Evolutionary conservation across 148 eudicot species (phyloP).

Genomic region (Polygonum maritimum): DNA sequence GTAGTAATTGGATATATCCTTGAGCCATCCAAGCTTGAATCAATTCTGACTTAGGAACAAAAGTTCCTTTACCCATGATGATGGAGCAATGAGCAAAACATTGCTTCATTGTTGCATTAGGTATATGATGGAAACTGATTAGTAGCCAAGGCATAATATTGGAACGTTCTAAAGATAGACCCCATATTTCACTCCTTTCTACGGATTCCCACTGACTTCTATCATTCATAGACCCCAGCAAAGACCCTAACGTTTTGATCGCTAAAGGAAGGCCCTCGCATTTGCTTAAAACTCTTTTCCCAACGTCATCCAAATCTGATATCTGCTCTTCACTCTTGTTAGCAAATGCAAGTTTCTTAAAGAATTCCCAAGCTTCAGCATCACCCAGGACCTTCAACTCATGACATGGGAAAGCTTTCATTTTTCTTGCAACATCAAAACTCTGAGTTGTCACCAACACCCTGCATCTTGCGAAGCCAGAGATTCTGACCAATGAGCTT

Average conservation of each 20-base stretch:
- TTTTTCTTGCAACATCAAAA: not conserved
- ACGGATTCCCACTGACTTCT: not conserved
- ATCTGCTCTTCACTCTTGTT: not conserved
- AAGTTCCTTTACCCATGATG: not conserved
- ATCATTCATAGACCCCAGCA: not conserved
- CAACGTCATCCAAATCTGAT: not conserved
- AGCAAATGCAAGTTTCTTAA: not conserved
- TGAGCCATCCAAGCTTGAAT: constrained; percentile 5
- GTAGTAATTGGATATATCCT: not conserved
- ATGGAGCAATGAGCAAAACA: constrained; percentile 6
- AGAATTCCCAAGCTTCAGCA: not conserved
- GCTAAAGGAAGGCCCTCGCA: not conserved
- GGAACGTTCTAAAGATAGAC: not conserved
- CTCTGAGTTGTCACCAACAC: constrained; percentile 7
- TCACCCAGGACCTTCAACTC: not conserved
- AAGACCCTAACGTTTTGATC: not conserved
- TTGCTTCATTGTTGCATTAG: not conserved
- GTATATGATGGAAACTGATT: not conserved
- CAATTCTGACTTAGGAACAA: not conserved
- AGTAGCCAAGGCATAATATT: constrained; percentile 1
- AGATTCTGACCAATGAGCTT: not conserved
- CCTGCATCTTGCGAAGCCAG: not conserved
- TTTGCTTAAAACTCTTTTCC: not conserved
- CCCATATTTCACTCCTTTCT: constrained; percentile 2
- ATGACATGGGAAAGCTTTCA: not conserved